Evolutionary conservation across 371 early-diverging fungal species (phyloP).

Genomic region (Mucor irregularis): DNA sequence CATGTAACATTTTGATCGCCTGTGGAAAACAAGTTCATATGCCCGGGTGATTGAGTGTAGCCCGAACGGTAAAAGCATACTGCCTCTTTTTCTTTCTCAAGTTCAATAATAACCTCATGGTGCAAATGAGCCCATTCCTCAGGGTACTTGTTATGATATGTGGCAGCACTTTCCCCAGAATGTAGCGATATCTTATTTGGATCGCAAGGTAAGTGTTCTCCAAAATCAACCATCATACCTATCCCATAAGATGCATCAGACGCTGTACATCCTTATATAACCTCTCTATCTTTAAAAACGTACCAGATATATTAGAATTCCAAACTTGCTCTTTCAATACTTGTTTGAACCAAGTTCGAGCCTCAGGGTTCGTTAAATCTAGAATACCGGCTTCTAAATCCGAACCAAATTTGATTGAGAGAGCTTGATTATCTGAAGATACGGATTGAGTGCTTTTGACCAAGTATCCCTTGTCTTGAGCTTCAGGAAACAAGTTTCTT

Average conservation of each 20-base stretch:
- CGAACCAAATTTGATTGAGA: conserved; percentile 18
- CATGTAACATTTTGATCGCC: conserved; percentile 44
- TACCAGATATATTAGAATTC: conserved; percentile 33
- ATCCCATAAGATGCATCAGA: not conserved
- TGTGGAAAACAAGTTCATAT: conserved; percentile 35
- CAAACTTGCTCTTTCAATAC: conserved; percentile 35
- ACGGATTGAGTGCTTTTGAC: conserved; percentile 21
- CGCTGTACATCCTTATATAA: too few species aligned
- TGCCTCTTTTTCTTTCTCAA: conserved; percentile 24
- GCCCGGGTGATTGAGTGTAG: conserved; percentile 31
- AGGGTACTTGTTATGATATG: conserved; percentile 38
- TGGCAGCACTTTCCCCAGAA: conserved; percentile 14
- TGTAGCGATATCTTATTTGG: conserved; percentile 3
- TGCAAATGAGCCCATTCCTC: conserved; percentile 36
- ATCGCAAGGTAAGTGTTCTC: conserved; percentile 37
- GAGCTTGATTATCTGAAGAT: conserved; percentile 15
- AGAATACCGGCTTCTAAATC: conserved; percentile 37
- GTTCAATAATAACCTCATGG: conserved; percentile 25
- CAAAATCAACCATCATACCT: conserved; percentile 32
- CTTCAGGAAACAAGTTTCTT: conserved; percentile 38
- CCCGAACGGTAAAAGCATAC: conserved; percentile 35
- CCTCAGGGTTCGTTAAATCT: conserved; percentile 46
- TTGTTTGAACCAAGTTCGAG: conserved; percentile 44
- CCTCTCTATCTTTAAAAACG: not conserved
- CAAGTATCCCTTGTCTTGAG: conserved; percentile 33